Conservation (phyloP, 345 rosid species). For the Citropsis articulata region DNA sequence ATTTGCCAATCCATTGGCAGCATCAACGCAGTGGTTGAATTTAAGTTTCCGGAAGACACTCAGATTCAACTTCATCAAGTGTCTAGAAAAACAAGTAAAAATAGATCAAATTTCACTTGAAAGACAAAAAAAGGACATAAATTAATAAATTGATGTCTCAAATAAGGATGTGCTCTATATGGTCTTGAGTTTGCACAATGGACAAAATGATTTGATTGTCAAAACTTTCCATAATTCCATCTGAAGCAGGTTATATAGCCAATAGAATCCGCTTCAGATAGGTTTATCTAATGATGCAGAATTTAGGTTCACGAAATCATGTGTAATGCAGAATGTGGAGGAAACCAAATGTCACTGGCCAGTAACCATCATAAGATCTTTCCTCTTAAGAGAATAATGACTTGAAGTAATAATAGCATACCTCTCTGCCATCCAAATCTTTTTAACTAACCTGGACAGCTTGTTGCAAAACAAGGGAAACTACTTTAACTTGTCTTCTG, state of each 20-base stretch:
- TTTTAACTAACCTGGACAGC: constrained; percentile 35
- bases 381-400: background rate
- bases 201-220: background rate
- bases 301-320: background rate
- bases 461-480: constrained; percentile 26
- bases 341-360: background rate
- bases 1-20: constrained; percentile 11
- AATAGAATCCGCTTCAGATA: background rate
- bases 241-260: background rate
- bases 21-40: constrained; percentile 6
- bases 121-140: background rate
- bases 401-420: background rate
- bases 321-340: background rate
- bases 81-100: constrained; percentile 15
- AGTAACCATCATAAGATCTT: background rate
- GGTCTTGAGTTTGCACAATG: background rate
- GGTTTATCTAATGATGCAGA: background rate
- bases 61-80: constrained; percentile 29
- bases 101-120: background rate
- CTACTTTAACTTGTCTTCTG: constrained; percentile 24
- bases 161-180: background rate
- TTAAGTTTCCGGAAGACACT: constrained; percentile 11
- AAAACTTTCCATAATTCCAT: background rate
- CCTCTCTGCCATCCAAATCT: background rate
- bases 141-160: background rate